Base-by-base conservation (phyloP, 1,284 basidiomycete species). In the Puccinia horiana region DNA sequence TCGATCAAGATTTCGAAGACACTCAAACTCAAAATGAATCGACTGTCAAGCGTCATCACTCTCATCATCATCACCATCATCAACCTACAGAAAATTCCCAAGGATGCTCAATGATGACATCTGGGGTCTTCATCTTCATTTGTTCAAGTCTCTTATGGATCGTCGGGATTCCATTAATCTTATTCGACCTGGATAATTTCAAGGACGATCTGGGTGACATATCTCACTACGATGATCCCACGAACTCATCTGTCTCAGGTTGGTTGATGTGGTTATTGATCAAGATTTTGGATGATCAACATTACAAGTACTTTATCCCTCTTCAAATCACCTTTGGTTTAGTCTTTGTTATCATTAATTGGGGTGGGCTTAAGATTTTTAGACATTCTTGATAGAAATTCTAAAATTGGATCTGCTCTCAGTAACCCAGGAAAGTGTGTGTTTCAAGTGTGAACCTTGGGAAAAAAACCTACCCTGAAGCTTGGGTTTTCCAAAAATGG, bases 281-380 rank as follows among this genome's bases (percentile, higher is more conserved):
- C 23, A 56, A 75, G 37, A 75, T 75, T 26, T 44, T 75, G 14
- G 37, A 44, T 44, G 76, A 77, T 47, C 63, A 63, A 35, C 76
- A 65, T 42, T 77, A 77, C 20, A 77, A 77, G 42, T 77, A 47
- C 37, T 42, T 77, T 32, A 65, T 77, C 37, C 58, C 76, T 49
- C 76, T 77, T 61, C 76, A 77, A 77, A 44, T 77, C 40, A 77
- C 76, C 23, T 58, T 67, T 35, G 76, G 61, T 49, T 54, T 67
- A 35, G 29, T 77, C 44, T 77, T 77, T 58, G 76, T 77, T 18
- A 67, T 77, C 44, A 49, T 77, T n/a, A 77, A 77, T n/a, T 77
- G 76, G 76, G 76, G 61, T 52, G 76, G 76, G 23, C 44, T 77
- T 20, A 77, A 77, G 37, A 77, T 77, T 4, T 77, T 77, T 49